Base-by-base conservation (phyloP, 108 stramenopile species). In the Cylindrotheca closterium region DNA sequence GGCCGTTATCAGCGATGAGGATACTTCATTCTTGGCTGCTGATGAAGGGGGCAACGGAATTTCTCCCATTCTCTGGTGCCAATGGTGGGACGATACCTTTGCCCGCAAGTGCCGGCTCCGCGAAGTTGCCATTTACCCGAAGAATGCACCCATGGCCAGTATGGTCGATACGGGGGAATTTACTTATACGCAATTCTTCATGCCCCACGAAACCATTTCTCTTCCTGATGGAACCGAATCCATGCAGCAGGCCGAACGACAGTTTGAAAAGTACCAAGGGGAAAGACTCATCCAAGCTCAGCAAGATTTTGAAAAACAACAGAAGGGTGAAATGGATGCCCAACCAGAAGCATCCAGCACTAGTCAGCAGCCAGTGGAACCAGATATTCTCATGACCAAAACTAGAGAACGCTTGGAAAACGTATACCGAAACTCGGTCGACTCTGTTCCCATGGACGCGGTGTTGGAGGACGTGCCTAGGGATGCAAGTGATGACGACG, bases 21-120 rank as follows among this genome's bases (percentile, higher is more conserved):
- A 65, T 23, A 58, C 56, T 15, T 62, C 58, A 52, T 58, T 69
- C 28, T 47, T 80, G 7, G 55, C 42, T 24, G 52, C 74, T 21
- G 77, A 81, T 18, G 71, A 85, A 51, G 83, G 87, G 27, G 83
- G 83, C 15, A 89, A 93, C 64, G 91, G 91, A 0, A 93, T 93
- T n/a, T 85, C 83, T 15, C 91, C 91, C 23, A 64, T 89, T 21
- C 84, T 93, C 74, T 93, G 88, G 88, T 76, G 73, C 50, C 73
- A 87, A 50, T 85, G 83, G 71, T 83, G 84, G 88, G 82, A 89
- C 31, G 91, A 93, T 49, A 72, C 75, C 45, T 71, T 83, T 56
- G 71, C 59, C 24, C 65, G 68, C 25, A 79, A 82, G n/a, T 76
- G 80, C 4, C 65, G 91, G 42, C 63, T 93, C 73, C 73, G 70